These are phyloP conservation scores for Leccinum barrowsii DNA, from an alignment of 768 basidiomycete genomes.

Conservation along the genomic window DNA sequence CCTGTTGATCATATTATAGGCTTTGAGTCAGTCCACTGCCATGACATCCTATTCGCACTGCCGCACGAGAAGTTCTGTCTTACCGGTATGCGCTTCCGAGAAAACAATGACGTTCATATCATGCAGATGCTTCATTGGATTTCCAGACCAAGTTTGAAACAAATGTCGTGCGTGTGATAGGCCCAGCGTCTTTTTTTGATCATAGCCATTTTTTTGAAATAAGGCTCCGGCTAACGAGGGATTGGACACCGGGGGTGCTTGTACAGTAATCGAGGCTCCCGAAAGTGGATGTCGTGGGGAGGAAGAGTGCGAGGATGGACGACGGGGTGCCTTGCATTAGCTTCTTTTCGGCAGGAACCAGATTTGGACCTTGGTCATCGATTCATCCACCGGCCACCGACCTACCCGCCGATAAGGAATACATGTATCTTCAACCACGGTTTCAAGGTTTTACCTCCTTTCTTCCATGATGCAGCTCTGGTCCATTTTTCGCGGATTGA, in stretches of 20 bases:
- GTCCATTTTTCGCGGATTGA: neutral
- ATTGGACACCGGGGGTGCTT: neutral
- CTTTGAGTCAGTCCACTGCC: neutral
- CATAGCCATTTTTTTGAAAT: neutral
- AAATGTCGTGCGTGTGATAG: neutral
- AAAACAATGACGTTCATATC: neutral
- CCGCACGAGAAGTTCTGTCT: neutral
- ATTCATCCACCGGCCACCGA: neutral
- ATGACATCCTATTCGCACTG: neutral
- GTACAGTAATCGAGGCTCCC: neutral
- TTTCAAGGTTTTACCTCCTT: neutral
- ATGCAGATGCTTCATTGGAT: neutral
- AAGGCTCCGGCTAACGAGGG: conserved; percentile 4
- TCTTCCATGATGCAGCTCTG: neutral
- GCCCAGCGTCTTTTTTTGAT: neutral
- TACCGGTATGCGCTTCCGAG: neutral
- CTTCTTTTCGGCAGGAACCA: neutral
- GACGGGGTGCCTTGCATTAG: neutral
- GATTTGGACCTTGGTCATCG: neutral
- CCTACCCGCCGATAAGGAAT: neutral
- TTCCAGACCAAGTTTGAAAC: neutral
- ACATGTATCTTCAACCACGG: neutral
- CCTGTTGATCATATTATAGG: conserved; percentile 16
- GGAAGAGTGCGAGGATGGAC: neutral
- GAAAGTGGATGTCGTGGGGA: neutral